A percentile compares a stretch with the other conserved stretches of the same genome.
Evolutionary conservation across 2,329 filamentous ascomycete genomes (phyloP).

Genomic region (Sporothrix phasma): DNA sequence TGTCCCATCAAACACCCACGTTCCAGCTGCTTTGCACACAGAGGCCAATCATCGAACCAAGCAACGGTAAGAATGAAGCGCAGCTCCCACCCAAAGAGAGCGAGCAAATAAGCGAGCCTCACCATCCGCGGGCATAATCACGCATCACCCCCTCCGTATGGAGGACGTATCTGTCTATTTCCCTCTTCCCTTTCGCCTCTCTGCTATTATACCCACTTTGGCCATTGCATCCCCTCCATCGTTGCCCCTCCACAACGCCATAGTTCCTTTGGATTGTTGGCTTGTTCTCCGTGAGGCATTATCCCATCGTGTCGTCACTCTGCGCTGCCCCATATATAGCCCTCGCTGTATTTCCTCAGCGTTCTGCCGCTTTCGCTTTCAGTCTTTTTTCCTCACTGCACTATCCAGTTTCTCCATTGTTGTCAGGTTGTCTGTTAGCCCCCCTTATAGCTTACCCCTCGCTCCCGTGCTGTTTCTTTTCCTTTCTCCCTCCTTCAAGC

Average conservation of each 20-base stretch:
- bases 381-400: conserved; percentile 6
- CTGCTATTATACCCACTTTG: not conserved
- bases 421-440: not conserved
- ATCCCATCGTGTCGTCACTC: conserved; percentile 5
- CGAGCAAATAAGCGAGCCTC: conserved; percentile 15
- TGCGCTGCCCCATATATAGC: not conserved
- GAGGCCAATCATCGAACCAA: not conserved
- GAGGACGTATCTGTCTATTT: not conserved
- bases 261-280: conserved; percentile 9
- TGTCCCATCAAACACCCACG: not conserved
- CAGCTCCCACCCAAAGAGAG: conserved; percentile 7
- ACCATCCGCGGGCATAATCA: conserved; percentile 10
- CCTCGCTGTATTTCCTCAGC: not conserved
- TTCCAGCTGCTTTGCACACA: not conserved
- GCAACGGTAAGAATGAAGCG: conserved; percentile 6
- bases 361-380: not conserved
- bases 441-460: conserved; percentile 6
- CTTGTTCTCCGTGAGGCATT: conserved; percentile 16
- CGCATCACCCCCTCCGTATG: conserved; percentile 8
- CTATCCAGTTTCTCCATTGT: not conserved
- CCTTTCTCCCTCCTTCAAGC: conserved; percentile 4
- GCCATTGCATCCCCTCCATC: not conserved
- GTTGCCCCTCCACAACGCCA: conserved; percentile 17
- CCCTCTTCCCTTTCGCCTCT: not conserved
- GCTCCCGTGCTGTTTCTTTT: not conserved